Evolutionary conservation across 139 green algal species (phyloP).

Genomic region (Coelastrella sp.): DNA sequence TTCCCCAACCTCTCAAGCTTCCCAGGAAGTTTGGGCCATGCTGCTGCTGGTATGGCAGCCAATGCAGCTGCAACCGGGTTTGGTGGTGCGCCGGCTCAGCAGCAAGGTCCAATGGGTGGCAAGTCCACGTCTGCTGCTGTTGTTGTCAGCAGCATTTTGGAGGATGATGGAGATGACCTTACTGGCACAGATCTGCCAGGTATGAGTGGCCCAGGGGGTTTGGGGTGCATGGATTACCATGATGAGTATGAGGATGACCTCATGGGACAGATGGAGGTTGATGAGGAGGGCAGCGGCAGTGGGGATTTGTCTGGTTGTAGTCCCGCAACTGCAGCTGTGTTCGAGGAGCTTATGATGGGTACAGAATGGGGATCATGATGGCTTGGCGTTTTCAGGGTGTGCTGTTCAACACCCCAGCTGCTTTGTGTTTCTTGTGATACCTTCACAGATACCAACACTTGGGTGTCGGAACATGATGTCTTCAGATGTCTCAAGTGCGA

Average conservation of each 20-base stretch:
- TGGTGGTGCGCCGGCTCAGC: neutral
- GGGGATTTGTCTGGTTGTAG: conserved; percentile 36
- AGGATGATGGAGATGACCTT: conserved; percentile 27
- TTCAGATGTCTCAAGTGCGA: too few relatives aligned
- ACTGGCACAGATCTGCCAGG: neutral
- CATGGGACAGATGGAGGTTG: conserved; percentile 31
- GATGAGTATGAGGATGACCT: conserved; percentile 47
- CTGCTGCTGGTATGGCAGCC: neutral
- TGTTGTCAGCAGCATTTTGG: neutral
- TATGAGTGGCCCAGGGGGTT: neutral
- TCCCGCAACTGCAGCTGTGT: conserved; percentile 39
- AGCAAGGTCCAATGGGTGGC: neutral
- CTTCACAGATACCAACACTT: too few relatives aligned
- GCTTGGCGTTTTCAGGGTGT: neutral
- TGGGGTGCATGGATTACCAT: conserved; percentile 24
- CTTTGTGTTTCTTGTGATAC: too few relatives aligned
- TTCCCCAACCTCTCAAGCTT: conserved; percentile 26
- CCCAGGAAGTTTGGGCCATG: conserved; percentile 18
- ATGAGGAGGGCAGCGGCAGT: conserved; percentile 35
- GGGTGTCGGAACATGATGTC: too few relatives aligned
- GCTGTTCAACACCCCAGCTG: too few relatives aligned
- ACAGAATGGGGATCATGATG: neutral
- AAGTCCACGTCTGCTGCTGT: neutral
- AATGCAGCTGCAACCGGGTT: conserved; percentile 1
- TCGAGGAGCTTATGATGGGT: conserved; percentile 30